Percentiles rank a stretch among this genome's conserved stretches.
These are phyloP conservation scores for Russula dissimulans DNA, from an alignment of 768 basidiomycete genomes.

Conservation along the genomic window DNA sequence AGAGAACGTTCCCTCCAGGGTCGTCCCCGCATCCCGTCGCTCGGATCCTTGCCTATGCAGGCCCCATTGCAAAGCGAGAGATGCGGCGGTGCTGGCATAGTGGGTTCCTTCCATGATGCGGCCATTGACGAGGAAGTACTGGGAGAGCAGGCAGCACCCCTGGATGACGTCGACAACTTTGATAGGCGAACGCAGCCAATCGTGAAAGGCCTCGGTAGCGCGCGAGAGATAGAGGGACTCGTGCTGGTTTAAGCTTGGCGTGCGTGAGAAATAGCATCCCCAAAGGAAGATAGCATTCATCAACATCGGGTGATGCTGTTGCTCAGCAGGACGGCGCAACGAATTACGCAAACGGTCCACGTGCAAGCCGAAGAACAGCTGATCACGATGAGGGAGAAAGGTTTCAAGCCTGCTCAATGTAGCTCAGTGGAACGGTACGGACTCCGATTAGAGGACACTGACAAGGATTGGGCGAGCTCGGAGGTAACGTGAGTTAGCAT, in stretches of 20 bases:
- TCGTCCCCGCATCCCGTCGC: conserved; percentile 23
- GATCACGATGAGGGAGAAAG: conserved; percentile 65
- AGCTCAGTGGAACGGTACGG: not conserved
- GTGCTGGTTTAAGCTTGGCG: conserved; percentile 58
- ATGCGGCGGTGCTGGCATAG: conserved; percentile 64
- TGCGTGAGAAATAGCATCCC: conserved; percentile 73
- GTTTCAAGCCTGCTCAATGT: conserved; percentile 50
- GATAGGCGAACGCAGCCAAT: conserved; percentile 48
- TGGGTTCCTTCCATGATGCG: conserved; percentile 71
- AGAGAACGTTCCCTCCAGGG: conserved; percentile 33
- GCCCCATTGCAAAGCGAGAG: conserved; percentile 64
- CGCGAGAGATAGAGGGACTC: conserved; percentile 63
- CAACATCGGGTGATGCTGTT: conserved; percentile 66
- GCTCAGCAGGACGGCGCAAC: conserved; percentile 40
- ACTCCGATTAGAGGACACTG: conserved; percentile 20
- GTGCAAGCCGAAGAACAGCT: conserved; percentile 63
- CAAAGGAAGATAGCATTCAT: conserved; percentile 78
- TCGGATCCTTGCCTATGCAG: conserved; percentile 42
- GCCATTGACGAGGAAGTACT: conserved; percentile 71
- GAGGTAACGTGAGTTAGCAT: conserved; percentile 38
- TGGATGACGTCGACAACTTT: conserved; percentile 64
- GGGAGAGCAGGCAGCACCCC: conserved; percentile 63
- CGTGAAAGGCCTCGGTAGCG: conserved; percentile 52
- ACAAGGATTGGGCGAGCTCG: conserved; percentile 64
- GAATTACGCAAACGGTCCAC: conserved; percentile 57